Evolutionary conservation across 129 eudicot genomes (phyloP).

Genomic region (Flaveria sonorensis): DNA sequence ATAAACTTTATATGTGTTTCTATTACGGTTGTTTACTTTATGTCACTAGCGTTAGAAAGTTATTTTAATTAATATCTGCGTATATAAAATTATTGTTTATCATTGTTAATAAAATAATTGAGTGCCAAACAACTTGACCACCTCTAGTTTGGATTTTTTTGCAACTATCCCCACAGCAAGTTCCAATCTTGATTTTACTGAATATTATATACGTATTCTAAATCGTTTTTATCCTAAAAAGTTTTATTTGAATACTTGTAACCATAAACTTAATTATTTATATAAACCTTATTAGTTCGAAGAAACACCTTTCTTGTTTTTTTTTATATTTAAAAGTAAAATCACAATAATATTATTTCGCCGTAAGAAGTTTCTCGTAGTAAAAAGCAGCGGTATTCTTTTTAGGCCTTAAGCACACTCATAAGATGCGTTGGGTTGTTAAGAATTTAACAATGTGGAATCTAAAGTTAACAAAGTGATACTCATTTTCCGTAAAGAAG

Average conservation of each 20-base stretch:
- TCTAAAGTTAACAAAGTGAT: too few species aligned
- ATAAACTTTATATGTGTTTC: not conserved
- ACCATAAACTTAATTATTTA: too few species aligned
- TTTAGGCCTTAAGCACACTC: too few species aligned
- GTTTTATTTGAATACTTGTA: not conserved
- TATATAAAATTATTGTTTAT: not conserved
- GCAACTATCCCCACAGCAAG: slow-evolving; percentile 10
- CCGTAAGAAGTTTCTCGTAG: too few species aligned
- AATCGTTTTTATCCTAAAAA: not conserved
- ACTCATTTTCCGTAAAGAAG: too few species aligned
- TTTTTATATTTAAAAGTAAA: too few species aligned
- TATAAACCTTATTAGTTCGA: too few species aligned
- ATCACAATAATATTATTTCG: too few species aligned
- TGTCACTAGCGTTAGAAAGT: not conserved
- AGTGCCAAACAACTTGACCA: slow-evolving; percentile 13
- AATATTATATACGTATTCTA: not conserved
- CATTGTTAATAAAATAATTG: not conserved
- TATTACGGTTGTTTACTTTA: not conserved
- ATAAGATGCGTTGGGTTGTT: too few species aligned
- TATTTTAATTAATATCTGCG: not conserved
- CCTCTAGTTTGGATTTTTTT: not conserved
- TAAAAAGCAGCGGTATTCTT: too few species aligned
- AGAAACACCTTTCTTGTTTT: too few species aligned
- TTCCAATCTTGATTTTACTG: not conserved
- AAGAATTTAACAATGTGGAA: too few species aligned